Evolutionary conservation across 2,329 filamentous ascomycete genomes (phyloP).

Genomic region (Diatrype stigma): DNA sequence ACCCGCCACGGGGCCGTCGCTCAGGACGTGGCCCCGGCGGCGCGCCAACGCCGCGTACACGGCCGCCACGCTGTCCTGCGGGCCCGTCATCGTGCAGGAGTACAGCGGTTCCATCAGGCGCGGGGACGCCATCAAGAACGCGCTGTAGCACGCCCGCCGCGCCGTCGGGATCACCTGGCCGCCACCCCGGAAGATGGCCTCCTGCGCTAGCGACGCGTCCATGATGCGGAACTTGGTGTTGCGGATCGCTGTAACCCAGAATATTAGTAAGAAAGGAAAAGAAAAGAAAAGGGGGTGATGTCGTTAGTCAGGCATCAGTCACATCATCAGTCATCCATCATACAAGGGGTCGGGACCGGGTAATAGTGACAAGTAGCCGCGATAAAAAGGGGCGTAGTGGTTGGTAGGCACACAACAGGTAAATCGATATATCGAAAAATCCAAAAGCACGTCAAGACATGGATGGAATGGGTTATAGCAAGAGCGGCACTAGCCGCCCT

Average conservation of each 20-base stretch:
- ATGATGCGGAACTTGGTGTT: constrained; percentile 98
- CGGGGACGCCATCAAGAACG: constrained; percentile 94
- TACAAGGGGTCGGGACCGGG: too few species aligned
- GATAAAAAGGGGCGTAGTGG: too few species aligned
- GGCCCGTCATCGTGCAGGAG: constrained; percentile 86
- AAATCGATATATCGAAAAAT: too few species aligned
- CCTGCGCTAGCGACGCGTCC: constrained; percentile 77
- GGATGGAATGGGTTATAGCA: neutral
- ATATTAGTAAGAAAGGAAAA: too few species aligned
- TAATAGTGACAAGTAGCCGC: too few species aligned
- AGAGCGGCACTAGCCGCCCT: neutral
- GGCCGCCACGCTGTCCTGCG: constrained; percentile 80
- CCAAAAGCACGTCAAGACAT: neutral
- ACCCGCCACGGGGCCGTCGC: constrained; percentile 90
- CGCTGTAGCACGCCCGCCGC: constrained; percentile 87
- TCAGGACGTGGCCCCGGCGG: constrained; percentile 84
- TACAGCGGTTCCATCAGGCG: constrained; percentile 97
- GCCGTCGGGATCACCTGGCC: constrained; percentile 97
- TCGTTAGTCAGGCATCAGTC: too few species aligned
- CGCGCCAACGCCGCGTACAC: constrained; percentile 90
- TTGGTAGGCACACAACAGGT: too few species aligned
- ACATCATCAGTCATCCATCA: too few species aligned
- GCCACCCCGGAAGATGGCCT: constrained; percentile 91
- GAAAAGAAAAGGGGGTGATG: too few species aligned
- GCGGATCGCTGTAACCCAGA: constrained; percentile 85